Evolutionary conservation across 352 stramenopile genomes (phyloP), one percentile per base, ranked within the genome.

Genomic region (Globisporangium acanthophoron): DNA sequence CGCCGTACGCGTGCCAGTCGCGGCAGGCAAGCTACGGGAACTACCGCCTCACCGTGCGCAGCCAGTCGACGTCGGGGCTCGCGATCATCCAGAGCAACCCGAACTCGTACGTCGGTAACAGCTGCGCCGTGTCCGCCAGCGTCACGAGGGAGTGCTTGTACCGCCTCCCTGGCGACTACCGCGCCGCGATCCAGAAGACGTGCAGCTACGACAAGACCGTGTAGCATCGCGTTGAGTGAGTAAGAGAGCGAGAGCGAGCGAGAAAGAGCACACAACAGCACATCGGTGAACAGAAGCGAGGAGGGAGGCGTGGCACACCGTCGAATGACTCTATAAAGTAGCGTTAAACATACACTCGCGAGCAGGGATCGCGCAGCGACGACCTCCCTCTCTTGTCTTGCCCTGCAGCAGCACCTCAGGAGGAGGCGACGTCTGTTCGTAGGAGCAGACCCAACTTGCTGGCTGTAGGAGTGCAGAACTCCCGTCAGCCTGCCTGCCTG

Each of bases 81-180:
- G 64, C 66, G 7, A 65, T 81, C 54, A 66, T 90, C 45, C 76
- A 59, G 31, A 61, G 57, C 35, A 80, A 70, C 31, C 52, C 77
- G 16, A 83, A 80, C 49, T 87, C 80, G 50, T 90, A 90, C 55
- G 74, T 90, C 0, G 76, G 80, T 41, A 87, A 76, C 47, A 90
- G 80, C 52, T 90, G 77, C 61, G 63, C 54, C 27, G 56, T 78
- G 0, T 27, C 64, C 0, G 52, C 65, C 11, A 57, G 65, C 1
- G 48, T 65, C 43, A 75, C 66, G 7, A 51, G 41, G 9, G 65
- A 86, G 50, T 88, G 78, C 50, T 54, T 73, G 3, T 88, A 81
- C 54, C 52, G 45, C 41, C 57, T 85, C 9, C 78, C 78, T 15
- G 73, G 67, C 44, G 55, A 83, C 62, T 73, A 73, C 21, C 61